Conservation (phyloP, 345 rosid species). For the Reutealis trisperma region DNA sequence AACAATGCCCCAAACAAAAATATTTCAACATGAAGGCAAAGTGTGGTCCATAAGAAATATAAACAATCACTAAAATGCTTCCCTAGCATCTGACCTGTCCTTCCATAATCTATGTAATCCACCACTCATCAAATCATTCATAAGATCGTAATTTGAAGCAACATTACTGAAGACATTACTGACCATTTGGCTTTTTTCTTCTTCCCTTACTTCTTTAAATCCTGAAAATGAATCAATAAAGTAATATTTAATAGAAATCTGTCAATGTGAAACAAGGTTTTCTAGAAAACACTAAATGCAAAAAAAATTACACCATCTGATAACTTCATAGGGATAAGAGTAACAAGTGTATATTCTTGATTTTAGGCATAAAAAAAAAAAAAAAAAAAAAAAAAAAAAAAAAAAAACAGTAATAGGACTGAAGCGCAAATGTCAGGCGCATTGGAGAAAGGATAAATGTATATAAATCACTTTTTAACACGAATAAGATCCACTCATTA, state of each 20-base stretch:
- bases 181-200: conserved; percentile 83
- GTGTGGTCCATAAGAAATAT: conserved; percentile 5
- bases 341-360: not conserved
- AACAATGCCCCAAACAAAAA: conserved; percentile 16
- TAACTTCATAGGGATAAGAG: not conserved
- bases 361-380: not conserved
- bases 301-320: not conserved
- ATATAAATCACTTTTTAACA: not conserved
- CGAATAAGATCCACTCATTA: not conserved
- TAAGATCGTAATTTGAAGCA: conserved; percentile 90
- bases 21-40: conserved; percentile 7
- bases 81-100: conserved; percentile 59
- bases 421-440: not conserved
- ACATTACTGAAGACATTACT: conserved; percentile 82
- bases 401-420: not conserved
- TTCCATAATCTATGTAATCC: conserved; percentile 96
- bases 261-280: not conserved
- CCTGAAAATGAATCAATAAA: conserved; percentile 47
- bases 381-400: not conserved
- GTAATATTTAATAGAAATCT: not conserved
- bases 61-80: conserved; percentile 5
- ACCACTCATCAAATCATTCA: conserved; percentile 97
- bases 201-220: conserved; percentile 81
- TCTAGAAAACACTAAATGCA: not conserved
- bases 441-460: not conserved